Evolutionary conservation across 1,284 basidiomycete species (phyloP).

Genomic region (Ganoderma multipileum): DNA sequence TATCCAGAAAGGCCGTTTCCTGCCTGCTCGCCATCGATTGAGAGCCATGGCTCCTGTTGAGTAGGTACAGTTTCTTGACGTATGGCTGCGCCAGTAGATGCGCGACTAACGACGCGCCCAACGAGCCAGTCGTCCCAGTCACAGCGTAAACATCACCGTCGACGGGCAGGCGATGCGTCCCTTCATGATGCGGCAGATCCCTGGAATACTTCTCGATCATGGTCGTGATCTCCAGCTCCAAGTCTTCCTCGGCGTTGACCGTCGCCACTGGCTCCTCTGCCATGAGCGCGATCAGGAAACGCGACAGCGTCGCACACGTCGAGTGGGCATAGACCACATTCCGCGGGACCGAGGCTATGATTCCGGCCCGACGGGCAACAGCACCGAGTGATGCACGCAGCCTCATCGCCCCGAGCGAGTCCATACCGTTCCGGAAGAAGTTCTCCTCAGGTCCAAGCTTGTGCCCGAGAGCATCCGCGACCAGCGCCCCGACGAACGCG

Average conservation of each 20-base stretch:
- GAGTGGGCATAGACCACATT: slow-evolving; percentile 31
- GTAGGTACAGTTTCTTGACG: slow-evolving; percentile 13
- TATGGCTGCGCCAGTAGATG: slow-evolving; percentile 3
- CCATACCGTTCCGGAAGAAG: slow-evolving; percentile 24
- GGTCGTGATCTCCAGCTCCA: not conserved
- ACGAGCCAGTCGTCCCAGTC: slow-evolving; percentile 14
- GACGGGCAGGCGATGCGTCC: not conserved
- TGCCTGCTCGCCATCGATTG: slow-evolving; percentile 9
- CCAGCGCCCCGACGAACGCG: slow-evolving; percentile 15
- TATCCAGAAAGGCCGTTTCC: slow-evolving; percentile 11
- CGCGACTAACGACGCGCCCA: slow-evolving; percentile 13
- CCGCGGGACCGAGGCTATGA: slow-evolving; percentile 17
- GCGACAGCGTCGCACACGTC: slow-evolving; percentile 19
- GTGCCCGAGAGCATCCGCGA: slow-evolving; percentile 4
- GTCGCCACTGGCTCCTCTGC: not conserved
- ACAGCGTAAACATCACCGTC: slow-evolving; percentile 12
- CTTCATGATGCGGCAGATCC: not conserved
- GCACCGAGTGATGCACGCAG: slow-evolving; percentile 20
- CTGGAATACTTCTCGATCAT: slow-evolving; percentile 10
- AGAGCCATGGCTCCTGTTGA: slow-evolving; percentile 6
- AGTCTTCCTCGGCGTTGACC: not conserved
- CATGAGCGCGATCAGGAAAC: slow-evolving; percentile 8
- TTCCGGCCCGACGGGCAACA: slow-evolving; percentile 9
- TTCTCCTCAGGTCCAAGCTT: slow-evolving; percentile 5
- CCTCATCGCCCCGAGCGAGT: slow-evolving; percentile 25